These are phyloP conservation scores for Penicillium polonicum DNA, from an alignment of 2,329 filamentous ascomycete genomes.

Conservation along the genomic window DNA sequence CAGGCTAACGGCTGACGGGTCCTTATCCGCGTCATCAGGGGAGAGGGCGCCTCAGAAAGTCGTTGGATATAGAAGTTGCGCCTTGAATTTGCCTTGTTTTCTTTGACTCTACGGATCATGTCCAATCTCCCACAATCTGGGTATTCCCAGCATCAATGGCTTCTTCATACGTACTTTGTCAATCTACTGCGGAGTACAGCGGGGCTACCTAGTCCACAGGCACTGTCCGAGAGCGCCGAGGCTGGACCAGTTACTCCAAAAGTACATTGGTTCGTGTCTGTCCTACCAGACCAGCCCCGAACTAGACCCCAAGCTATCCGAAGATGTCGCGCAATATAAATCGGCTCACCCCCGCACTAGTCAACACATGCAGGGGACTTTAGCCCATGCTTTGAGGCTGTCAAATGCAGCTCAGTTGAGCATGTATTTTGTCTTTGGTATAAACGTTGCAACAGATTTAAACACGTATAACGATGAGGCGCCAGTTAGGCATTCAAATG, in stretches of 20 bases:
- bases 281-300: not conserved
- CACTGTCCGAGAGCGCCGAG: not conserved
- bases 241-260: not conserved
- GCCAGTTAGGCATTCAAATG: not conserved
- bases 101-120: not conserved
- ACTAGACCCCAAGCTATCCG: not conserved
- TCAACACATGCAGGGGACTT: not conserved
- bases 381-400: not conserved
- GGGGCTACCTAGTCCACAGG: slow-evolving; percentile 2
- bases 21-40: not conserved
- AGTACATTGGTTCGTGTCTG: slow-evolving; percentile 2
- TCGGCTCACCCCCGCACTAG: slow-evolving; percentile 1
- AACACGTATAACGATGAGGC: not conserved
- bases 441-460: not conserved
- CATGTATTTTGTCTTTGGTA: not conserved
- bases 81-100: not conserved
- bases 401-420: not conserved
- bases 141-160: not conserved
- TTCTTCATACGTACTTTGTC: not conserved
- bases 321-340: not conserved
- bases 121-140: not conserved
- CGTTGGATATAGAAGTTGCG: not conserved
- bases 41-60: not conserved
- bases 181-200: not conserved
- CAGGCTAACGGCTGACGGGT: not conserved